phyloP scores from a whole-genome alignment of 2,329 filamentous ascomycete species.

The Fusarium temperatum region DNA sequence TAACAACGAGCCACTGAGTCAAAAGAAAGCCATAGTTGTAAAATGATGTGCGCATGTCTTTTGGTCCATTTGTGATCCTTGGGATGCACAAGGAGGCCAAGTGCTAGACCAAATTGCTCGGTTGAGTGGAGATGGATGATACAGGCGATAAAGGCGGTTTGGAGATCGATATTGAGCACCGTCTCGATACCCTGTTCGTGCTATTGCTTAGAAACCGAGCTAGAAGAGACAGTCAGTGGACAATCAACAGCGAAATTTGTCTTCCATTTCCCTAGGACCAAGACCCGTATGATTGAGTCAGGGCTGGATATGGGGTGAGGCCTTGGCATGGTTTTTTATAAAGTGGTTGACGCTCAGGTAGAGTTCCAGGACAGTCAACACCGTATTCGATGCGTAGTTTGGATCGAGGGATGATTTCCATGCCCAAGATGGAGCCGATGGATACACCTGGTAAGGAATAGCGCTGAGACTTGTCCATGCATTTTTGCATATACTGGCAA shows the following conservation, averaged over 20 bases:
- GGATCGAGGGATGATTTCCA: conserved; percentile 10
- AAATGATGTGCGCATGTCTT: conserved; percentile 15
- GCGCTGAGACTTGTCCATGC: conserved; percentile 18
- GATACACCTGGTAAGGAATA: conserved; percentile 25
- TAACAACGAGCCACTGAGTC: not conserved
- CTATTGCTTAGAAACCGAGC: not conserved
- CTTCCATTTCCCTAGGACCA: conserved; percentile 4
- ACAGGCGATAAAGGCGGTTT: conserved; percentile 26
- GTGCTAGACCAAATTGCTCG: conserved; percentile 23
- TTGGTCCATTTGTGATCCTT: conserved; percentile 4
- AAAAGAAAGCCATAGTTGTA: not conserved
- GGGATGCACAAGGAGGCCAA: conserved; percentile 19
- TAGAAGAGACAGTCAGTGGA: conserved; percentile 27
- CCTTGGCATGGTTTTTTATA: conserved; percentile 25
- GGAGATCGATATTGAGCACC: conserved; percentile 40
- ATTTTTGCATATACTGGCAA: conserved; percentile 5
- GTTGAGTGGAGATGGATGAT: conserved; percentile 27
- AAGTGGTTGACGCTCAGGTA: not conserved
- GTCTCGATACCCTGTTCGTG: conserved; percentile 28
- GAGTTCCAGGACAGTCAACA: conserved; percentile 9
- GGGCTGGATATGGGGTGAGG: conserved; percentile 24
- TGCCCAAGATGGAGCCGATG: conserved; percentile 10
- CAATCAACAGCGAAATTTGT: conserved; percentile 34
- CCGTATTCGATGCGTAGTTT: conserved; percentile 7
- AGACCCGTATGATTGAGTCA: conserved; percentile 34